Evolutionary conservation across 2,329 filamentous ascomycete genomes (phyloP).

Genomic region (Monilinia vaccinii-corymbosi): DNA sequence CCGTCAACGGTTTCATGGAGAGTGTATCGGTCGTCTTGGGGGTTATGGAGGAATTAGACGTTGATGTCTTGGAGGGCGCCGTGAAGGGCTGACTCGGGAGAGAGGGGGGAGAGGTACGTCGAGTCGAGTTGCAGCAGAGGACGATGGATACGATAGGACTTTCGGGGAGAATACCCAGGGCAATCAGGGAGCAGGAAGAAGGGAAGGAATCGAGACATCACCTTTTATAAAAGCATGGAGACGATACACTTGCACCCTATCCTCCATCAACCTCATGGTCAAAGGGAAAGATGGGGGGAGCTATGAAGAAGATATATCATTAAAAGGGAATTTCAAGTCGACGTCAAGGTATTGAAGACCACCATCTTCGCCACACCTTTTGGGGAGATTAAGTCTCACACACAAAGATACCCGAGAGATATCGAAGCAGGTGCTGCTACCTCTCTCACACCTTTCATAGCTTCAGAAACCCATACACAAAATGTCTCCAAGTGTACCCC

Average conservation of each 20-base stretch:
- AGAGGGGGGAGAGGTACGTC: too few relatives aligned
- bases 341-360: not conserved
- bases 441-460: not conserved
- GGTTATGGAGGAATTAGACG: slow-evolving; percentile 84
- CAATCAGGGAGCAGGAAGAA: too few relatives aligned
- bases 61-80: slow-evolving; percentile 57
- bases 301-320: too few relatives aligned
- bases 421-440: slow-evolving; percentile 10
- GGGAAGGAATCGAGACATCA: too few relatives aligned
- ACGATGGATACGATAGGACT: too few relatives aligned
- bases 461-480: not conserved
- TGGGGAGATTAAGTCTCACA: too few relatives aligned
- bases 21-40: slow-evolving; percentile 75
- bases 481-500: not conserved
- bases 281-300: not conserved
- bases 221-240: too few relatives aligned
- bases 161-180: too few relatives aligned
- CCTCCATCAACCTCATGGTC: not conserved
- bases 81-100: not conserved
- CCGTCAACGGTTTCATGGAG: slow-evolving; percentile 95
- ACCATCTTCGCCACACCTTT: too few relatives aligned
- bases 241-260: not conserved
- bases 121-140: too few relatives aligned
- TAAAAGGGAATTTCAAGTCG: too few relatives aligned
- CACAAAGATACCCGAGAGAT: not conserved